Evolutionary conservation across 2,329 filamentous ascomycete species (phyloP), one percentile per base, ranked within the genome.

Genomic region (Incumbomyces lentus): DNA sequence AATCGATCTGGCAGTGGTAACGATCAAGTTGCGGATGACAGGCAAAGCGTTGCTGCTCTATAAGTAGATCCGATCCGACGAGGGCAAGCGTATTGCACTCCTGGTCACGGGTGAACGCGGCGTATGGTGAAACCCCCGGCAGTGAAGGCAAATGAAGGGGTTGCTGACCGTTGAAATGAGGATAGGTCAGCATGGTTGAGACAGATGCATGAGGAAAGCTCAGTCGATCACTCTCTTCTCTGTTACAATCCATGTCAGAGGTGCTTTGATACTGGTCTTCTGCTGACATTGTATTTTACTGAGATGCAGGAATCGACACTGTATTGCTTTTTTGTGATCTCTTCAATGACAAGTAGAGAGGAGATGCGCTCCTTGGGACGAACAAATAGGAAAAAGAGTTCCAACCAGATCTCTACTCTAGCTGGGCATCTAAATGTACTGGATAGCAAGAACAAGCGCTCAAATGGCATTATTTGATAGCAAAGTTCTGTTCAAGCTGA

Each of bases 391-490:
- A 41, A 16, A 18, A 41, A 40, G 34, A 31, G 16, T 19, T 14
- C 18, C 10, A 18, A 14, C 22, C 26, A 34, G 14, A 17, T 17
- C n/a, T 19, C 13, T 40, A 8, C 36, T 36, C 26, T 12, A 36
- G 10, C 31, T 32, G 30, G 7, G 13, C 30, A 19, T 16, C 26
- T 11, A 26, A 29, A 30, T 17, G 39, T 16, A 43, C 14, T 36
- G 16, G 12, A 43, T 31, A 41, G 33, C 14, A 38, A 29, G 19
- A 16, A 37, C 32, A 47, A 37, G 36, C 36, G 39, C 36, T 18
- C 29, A 36, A 42, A 43, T 35, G 14, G 31, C 38, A 47, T 47
- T 41, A 41, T 47, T 47, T 34, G 29, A 42, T 22, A 41, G 38
- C 39, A 47, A 47, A 31, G 26, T 42, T 8, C 22, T 16, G 45